Base-by-base conservation (phyloP, 768 basidiomycete species). In the Pisolithus tinctorius region DNA sequence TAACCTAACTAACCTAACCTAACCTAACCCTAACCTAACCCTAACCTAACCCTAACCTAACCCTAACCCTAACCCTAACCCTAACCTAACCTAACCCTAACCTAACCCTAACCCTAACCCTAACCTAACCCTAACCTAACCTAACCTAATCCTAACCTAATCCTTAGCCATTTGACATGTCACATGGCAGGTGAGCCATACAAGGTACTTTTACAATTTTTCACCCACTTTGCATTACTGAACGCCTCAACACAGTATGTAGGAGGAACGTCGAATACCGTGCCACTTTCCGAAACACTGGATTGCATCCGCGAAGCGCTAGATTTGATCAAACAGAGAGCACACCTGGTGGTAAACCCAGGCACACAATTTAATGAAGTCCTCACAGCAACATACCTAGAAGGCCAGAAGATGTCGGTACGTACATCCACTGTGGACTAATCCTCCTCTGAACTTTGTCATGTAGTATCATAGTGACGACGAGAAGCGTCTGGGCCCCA, bases 351-450 rank as follows among this genome's bases (percentile, higher is more conserved):
- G 8, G 62, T 89, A 14, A 58, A 54, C 2, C 55, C 51, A 14
- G 49, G 63, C 11, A 58, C 68, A 25, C 58, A 66, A 0, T 90
- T 91, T 69, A 92, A 92, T 56, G 88, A 92, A 66, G 75, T 92
- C 34, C 74, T 92, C 30, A 84, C 82, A 52, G 86, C 84, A 44
- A 88, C 86, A 1, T 92, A 92, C 59, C 88, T 91, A 86, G 85
- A 88, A 60, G 75, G 80, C 51, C 89, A 91, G 64, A 86, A 76
- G 62, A 92, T 92, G 88, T 78, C 86, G 45, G 88, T 88, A 61
- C 59, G 78, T 66, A 14, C 11, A 30, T 29, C 53, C 31, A 8
- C 23, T 25, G 10, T 11, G 1, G 26, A 27, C 9, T 34, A 27
- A 27, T 14, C 23, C 23, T 16, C 4, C 47, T 48, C 34, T 60